Base-by-base conservation (phyloP, 345 rosid genomes). In the Nephelium lappaceum region DNA sequence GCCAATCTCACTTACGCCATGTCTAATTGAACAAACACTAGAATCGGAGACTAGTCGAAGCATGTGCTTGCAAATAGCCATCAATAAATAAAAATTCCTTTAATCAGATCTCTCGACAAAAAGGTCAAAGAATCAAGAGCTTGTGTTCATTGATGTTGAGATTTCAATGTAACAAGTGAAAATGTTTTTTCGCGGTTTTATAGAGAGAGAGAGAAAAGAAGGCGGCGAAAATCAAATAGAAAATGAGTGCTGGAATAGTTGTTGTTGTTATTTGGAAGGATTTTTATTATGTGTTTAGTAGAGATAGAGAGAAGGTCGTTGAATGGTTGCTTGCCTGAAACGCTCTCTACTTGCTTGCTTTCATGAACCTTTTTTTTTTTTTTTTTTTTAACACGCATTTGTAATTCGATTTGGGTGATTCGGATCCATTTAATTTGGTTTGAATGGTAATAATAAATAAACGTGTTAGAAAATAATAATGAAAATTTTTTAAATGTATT, bases 61-160 rank as follows among this genome's bases (percentile, higher is more conserved):
- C 79, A 73, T 71, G 12, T 89, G 91, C 84, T 77, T 87, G 19
- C 80, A 82, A 12, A 85, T 76, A 75, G 89, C 92, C 95, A 89
- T 93, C 42, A 78, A 69, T 21, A 42, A 36, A 41, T 51, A 24
- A 39, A 39, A 73, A 21, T 61, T 61, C 23, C 66, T 58, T 67
- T 31, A 31, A 31, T 43, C 63, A 57, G 72, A 57, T 69, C 43
- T 69, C 15, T 45, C 9, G 36, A 18, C 8, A 78, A 25, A 4
- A 42, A 5, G 11, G 0, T 15, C 39, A 27, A 62, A 24, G 14
- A 63, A 3, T 3, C 1, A 49, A 49, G 5, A 49, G 55, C 3
- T 5, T 4, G 1, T 4, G 55, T 49, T 14, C 55, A 49, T 3
- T 49, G 2, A 31, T 3, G 36, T 31, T 31, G 36, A 31, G 36